phyloP scores from a whole-genome alignment of 2,329 filamentous ascomycete genomes.

The Hymenoscyphus repandus region DNA sequence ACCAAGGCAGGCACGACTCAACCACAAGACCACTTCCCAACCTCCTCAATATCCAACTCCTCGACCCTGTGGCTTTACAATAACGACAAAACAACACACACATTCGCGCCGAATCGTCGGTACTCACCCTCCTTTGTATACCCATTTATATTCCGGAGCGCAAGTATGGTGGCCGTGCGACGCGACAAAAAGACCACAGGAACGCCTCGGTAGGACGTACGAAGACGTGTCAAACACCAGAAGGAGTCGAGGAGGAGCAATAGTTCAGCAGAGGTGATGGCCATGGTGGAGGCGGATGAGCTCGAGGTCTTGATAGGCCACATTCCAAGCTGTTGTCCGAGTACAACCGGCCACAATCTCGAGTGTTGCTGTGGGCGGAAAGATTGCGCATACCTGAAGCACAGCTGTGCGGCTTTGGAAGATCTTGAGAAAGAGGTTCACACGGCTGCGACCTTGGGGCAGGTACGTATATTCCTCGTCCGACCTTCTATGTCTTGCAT shows the following conservation, averaged over 20 bases:
- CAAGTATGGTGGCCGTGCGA: conserved; percentile 20
- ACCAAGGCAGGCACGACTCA: not conserved
- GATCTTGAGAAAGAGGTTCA: conserved; percentile 83
- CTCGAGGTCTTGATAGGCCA: conserved; percentile 23
- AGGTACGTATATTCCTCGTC: conserved; percentile 59
- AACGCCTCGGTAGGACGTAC: conserved; percentile 13
- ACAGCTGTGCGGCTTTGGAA: conserved; percentile 73
- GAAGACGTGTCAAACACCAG: conserved; percentile 1
- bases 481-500: conserved; percentile 21
- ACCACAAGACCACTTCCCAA: not conserved
- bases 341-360: conserved; percentile 15
- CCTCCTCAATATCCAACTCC: not conserved
- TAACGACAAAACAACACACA: not conserved
- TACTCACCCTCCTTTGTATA: conserved; percentile 4
- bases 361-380: conserved; percentile 79
- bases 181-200: conserved; percentile 14
- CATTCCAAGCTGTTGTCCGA: conserved; percentile 22
- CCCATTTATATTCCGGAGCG: conserved; percentile 10
- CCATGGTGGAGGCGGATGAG: conserved; percentile 16
- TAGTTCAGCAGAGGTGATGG: not conserved
- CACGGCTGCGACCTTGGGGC: conserved; percentile 79
- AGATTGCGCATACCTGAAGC: conserved; percentile 74
- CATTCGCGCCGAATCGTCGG: conserved; percentile 6
- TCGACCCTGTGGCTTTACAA: not conserved
- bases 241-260: not conserved